Conservation (phyloP, 2,329 filamentous ascomycete species). For the Lasiodiplodia citricola region DNA sequence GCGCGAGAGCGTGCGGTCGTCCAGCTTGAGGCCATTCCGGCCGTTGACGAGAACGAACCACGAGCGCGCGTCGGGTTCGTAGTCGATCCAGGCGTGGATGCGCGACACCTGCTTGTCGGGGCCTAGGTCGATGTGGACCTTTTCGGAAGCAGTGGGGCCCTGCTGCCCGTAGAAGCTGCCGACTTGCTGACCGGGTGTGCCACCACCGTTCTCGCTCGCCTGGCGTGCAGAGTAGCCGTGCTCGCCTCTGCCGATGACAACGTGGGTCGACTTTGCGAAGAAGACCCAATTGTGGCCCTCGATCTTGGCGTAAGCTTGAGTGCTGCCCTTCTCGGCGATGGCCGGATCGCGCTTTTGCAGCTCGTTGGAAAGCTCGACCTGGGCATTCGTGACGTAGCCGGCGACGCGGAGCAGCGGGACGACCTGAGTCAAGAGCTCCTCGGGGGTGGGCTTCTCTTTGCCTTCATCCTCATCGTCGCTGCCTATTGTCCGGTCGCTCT, state of each 20-base stretch:
- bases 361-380: constrained; percentile 61
- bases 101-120: constrained; percentile 58
- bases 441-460: constrained; percentile 44
- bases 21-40: constrained; percentile 86
- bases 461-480: constrained; percentile 50
- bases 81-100: constrained; percentile 56
- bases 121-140: constrained; percentile 82
- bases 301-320: constrained; percentile 78
- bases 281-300: constrained; percentile 84
- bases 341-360: constrained; percentile 43
- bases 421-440: constrained; percentile 34
- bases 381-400: constrained; percentile 59
- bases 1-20: constrained; percentile 73
- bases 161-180: constrained; percentile 34
- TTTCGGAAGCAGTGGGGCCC: constrained; percentile 34
- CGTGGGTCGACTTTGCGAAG: constrained; percentile 75
- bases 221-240: constrained; percentile 35
- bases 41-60: constrained; percentile 91
- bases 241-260: constrained; percentile 72
- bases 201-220: constrained; percentile 38
- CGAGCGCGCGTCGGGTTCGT: constrained; percentile 53
- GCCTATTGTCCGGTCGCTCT: constrained; percentile 41
- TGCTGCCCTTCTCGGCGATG: constrained; percentile 50
- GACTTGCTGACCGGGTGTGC: constrained; percentile 30
- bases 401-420: constrained; percentile 51